A percentile compares a stretch with the other conserved stretches of the same genome.
Conservation (phyloP, 441 rosid species). For the Daphne laureola region DNA sequence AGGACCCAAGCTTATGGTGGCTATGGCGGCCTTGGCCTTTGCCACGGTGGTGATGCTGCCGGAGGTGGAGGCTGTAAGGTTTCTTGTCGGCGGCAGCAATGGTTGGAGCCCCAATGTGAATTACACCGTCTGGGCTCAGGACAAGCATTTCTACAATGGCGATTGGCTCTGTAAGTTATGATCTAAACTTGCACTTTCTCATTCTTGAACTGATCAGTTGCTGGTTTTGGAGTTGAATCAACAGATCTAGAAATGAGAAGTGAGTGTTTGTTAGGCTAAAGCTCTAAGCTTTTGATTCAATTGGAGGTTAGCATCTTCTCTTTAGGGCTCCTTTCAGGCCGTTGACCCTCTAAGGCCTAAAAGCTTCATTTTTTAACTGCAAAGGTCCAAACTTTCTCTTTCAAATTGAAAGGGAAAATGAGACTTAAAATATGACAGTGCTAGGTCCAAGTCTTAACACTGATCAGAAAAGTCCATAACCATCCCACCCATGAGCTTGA, state of each 20-base stretch:
- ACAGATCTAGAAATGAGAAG: constrained; percentile 25
- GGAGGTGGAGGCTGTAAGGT: constrained; percentile 51
- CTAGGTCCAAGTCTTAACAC: too few relatives aligned
- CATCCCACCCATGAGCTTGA: not conserved
- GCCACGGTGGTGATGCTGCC: constrained; percentile 31
- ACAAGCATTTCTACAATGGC: constrained; percentile 69
- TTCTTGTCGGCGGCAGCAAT: constrained; percentile 49
- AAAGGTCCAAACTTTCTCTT: not conserved
- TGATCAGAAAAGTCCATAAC: not conserved
- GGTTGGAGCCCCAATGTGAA: constrained; percentile 64
- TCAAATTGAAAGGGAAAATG: too few relatives aligned
- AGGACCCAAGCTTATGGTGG: constrained; percentile 20
- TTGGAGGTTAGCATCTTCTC: constrained; percentile 1
- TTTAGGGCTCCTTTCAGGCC: not conserved
- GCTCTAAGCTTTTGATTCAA: not conserved
- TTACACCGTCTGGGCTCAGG: constrained; percentile 76
- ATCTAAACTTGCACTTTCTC: not conserved
- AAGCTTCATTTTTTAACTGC: not conserved
- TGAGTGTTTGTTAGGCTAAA: not conserved
- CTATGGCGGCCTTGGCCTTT: constrained; percentile 20
- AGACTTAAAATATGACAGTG: not conserved
- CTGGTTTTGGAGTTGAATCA: constrained; percentile 6
- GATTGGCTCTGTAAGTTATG: constrained; percentile 85
- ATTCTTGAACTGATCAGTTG: constrained; percentile 6
- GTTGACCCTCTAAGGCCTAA: not conserved